Percentiles rank a stretch among this genome's conserved stretches.
Conservation (phyloP, 2,329 filamentous ascomycete species). For the Aspergillus fijiensis region DNA sequence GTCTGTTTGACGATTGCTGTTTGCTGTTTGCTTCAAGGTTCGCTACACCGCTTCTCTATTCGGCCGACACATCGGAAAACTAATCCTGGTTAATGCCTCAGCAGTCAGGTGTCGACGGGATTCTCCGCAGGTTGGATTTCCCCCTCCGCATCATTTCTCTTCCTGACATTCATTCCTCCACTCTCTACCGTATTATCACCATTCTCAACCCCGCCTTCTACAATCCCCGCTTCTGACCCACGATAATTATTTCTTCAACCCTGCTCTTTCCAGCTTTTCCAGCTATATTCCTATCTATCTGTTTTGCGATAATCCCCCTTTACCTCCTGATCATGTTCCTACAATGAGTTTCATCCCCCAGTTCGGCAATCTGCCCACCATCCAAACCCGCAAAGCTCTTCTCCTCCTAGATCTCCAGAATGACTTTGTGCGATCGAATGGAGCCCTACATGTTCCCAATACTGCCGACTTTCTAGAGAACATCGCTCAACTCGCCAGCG, state of each 20-base stretch:
- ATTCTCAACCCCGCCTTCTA: too few species aligned
- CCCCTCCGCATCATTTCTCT: background rate
- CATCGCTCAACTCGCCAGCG: slow-evolving; percentile 64
- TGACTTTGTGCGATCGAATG: slow-evolving; percentile 72
- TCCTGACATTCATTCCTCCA: background rate
- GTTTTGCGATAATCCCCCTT: background rate
- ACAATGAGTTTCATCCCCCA: slow-evolving; percentile 34
- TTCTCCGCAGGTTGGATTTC: background rate
- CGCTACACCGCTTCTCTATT: background rate
- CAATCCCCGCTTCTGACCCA: too few species aligned
- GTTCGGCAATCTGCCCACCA: slow-evolving; percentile 43
- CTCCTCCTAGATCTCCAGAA: slow-evolving; percentile 86
- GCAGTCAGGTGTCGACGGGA: background rate
- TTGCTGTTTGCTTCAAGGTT: background rate
- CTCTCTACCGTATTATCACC: background rate
- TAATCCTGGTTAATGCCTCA: background rate
- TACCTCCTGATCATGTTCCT: slow-evolving; percentile 24
- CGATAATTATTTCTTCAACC: too few species aligned
- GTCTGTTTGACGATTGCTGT: background rate
- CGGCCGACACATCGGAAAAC: background rate
- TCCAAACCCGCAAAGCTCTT: slow-evolving; percentile 67
- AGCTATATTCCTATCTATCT: background rate
- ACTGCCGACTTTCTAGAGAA: slow-evolving; percentile 66
- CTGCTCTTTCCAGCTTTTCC: too few species aligned
- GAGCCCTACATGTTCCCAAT: slow-evolving; percentile 65